Conservation (phyloP, 2,329 filamentous ascomycete genomes). For the Cadophora gregata region DNA sequence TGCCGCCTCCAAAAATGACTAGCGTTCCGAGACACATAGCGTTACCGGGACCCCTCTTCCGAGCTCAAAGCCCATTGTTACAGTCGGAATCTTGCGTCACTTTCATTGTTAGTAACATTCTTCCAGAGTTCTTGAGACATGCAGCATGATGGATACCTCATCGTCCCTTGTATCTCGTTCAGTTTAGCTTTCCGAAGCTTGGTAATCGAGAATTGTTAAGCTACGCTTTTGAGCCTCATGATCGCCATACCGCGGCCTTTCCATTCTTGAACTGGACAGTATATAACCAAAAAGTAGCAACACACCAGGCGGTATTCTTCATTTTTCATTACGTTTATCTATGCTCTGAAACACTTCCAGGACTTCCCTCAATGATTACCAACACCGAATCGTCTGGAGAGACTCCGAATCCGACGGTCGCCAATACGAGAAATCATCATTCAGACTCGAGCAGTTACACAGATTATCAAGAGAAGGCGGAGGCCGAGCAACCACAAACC, state of each 20-base stretch:
- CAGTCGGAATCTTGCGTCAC: background rate
- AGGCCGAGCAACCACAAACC: background rate
- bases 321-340: background rate
- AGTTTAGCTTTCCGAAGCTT: conserved; percentile 7
- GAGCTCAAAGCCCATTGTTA: background rate
- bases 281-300: background rate
- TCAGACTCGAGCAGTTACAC: conserved; percentile 25
- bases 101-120: background rate
- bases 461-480: conserved; percentile 1
- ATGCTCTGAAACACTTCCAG: background rate
- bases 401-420: background rate
- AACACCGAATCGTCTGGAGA: background rate
- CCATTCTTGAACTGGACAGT: background rate
- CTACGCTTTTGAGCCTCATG: background rate
- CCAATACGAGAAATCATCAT: conserved; percentile 6
- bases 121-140: background rate
- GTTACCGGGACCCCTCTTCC: conserved; percentile 15
- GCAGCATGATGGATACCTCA: background rate
- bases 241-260: background rate
- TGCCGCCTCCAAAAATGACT: conserved; percentile 7
- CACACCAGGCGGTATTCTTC: background rate
- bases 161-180: background rate
- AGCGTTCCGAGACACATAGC: conserved; percentile 22
- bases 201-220: background rate
- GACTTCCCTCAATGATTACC: background rate